Evolutionary conservation across 352 stramenopile species (phyloP), one percentile per base, ranked within the genome.

Genomic region (Phytopythium cucurbitacearum): DNA sequence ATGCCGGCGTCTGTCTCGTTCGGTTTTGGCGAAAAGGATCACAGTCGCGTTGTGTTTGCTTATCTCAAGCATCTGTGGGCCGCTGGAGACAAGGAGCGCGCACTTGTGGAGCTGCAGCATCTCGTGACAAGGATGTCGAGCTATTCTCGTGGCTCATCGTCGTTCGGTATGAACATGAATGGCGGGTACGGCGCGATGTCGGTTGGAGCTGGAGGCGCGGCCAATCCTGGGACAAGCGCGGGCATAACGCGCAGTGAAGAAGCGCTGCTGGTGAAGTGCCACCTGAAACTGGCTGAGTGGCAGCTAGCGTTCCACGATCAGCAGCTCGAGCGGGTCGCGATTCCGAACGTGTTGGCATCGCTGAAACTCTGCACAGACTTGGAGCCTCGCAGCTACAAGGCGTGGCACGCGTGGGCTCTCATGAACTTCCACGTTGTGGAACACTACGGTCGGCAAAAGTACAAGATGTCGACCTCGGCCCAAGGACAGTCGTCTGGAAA

Each of bases 401-500:
- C 96, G 33, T 99, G 94, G 87, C 97, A 99, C 71, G 85, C 84
- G 7, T 99, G 96, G 96, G 96, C 96, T 10, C 66, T 99, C 41
- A 90, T 98, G 56, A 99, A 99, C 68, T 99, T 98, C 64, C 81
- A 97, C 38, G 84, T 98, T 12, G 94, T 97, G 9, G 83, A 98
- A 64, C 83, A 98, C 52, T 87, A 80, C 52, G 83, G 73, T 7
- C 62, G 73, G 36, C 72, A 64, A 21, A 69, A 71, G 34, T 55
- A 67, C 0, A 54, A 66, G 38, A 39, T 63, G 13, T 68, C 59
- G 39, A 35, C 60, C 7, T 62, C 54, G 0, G 34, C 16, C 0
- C 34, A 41, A 13, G 52, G 40, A 7, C 40, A 50, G n/a, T 57
- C 48, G 3, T 28, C 21, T 28, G 21, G 21, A 28, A 28, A 28